phyloP scores from a whole-genome alignment of 495 filamentous ascomycete species.

The Zalerion maritima region DNA sequence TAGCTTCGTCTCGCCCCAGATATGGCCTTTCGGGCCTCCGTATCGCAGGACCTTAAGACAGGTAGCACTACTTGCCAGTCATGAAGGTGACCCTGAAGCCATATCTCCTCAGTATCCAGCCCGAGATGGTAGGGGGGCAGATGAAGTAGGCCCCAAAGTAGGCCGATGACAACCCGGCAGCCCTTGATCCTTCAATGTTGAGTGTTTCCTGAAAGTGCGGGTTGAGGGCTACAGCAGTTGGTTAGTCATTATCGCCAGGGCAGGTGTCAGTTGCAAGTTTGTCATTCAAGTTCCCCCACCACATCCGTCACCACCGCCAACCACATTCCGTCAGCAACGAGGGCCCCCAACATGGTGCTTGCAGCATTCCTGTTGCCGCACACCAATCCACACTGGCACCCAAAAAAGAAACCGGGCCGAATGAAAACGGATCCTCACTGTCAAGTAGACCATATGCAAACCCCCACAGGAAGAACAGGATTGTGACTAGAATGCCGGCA shows the following conservation, averaged over 20 bases:
- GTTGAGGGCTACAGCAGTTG: constrained; percentile 13
- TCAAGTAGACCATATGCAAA: constrained; percentile 57
- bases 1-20: too few relatives aligned
- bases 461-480: constrained; percentile 77
- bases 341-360: too few relatives aligned
- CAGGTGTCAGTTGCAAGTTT: too few relatives aligned
- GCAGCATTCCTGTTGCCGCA: too few relatives aligned
- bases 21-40: too few relatives aligned
- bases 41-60: too few relatives aligned
- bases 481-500: constrained; percentile 50
- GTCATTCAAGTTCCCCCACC: too few relatives aligned
- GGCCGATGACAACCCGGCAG: constrained; percentile 20
- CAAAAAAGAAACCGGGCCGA: too few relatives aligned
- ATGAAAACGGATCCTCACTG: not conserved
- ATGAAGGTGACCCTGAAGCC: constrained; percentile 51
- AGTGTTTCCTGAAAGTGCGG: constrained; percentile 26
- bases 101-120: constrained; percentile 48
- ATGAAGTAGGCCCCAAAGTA: constrained; percentile 40
- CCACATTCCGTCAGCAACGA: too few relatives aligned
- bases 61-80: constrained; percentile 37
- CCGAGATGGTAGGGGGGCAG: constrained; percentile 35
- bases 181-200: constrained; percentile 16
- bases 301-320: too few relatives aligned
- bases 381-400: too few relatives aligned
- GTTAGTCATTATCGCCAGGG: too few relatives aligned